Conservation (phyloP, 345 rosid genomes). For the Salix koriyanagi region DNA sequence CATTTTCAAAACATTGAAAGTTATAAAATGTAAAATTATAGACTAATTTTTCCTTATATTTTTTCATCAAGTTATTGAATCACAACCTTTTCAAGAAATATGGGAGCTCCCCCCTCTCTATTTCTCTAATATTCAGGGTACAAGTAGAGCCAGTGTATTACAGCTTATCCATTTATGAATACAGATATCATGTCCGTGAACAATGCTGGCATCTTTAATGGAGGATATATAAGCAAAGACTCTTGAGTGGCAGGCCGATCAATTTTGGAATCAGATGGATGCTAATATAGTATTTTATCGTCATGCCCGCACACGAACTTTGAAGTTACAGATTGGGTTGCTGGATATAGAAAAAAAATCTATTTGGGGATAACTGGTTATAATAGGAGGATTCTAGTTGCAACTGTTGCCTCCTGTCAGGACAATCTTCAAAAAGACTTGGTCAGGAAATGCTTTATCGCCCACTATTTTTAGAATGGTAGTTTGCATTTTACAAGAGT, state of each 20-base stretch:
- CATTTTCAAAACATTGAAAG: no score
- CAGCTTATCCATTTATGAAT: not conserved
- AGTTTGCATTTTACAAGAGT: not conserved
- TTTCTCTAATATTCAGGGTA: no score
- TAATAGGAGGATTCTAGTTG: not conserved
- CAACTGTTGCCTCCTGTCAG: not conserved
- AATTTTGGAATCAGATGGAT: not conserved
- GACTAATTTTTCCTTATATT: no score
- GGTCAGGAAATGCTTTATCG: not conserved
- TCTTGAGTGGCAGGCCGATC: not conserved
- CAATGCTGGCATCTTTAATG: not conserved
- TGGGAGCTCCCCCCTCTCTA: no score
- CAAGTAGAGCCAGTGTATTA: not conserved
- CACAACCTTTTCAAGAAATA: no score
- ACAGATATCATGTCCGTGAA: not conserved
- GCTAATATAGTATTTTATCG: not conserved
- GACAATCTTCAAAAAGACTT: not conserved
- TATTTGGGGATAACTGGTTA: not conserved
- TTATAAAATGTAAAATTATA: no score
- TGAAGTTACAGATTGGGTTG: not conserved
- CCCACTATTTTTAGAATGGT: not conserved
- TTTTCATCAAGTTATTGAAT: no score
- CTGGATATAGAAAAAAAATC: not conserved
- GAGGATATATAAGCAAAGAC: not conserved
- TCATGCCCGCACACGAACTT: not conserved